Percentiles rank a stretch among this genome's conserved stretches.
phyloP scores from a whole-genome alignment of 164 flowering plant species.

The Vitis labrusca region DNA sequence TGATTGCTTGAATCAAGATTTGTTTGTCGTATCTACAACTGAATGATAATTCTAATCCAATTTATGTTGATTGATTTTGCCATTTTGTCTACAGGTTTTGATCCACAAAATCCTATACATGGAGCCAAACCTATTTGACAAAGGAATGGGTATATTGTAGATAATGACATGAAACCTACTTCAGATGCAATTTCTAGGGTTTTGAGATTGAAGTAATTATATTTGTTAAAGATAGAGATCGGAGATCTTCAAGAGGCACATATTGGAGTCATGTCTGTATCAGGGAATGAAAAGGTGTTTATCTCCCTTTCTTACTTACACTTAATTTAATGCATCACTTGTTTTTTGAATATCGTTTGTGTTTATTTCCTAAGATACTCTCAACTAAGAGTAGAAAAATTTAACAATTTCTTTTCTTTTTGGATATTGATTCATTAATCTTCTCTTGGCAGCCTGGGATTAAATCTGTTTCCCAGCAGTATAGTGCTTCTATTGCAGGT shows the following conservation, averaged over 20 bases:
- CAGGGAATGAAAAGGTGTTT: slow-evolving; percentile 36
- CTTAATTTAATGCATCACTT: neutral
- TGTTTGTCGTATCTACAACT: too few species aligned
- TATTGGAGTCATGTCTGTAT: slow-evolving; percentile 25
- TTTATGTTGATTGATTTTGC: too few species aligned
- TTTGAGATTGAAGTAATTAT: slow-evolving; percentile 1
- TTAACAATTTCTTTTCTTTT: slow-evolving; percentile 3
- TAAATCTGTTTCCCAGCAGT: slow-evolving; percentile 24
- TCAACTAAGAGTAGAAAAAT: slow-evolving; percentile 8
- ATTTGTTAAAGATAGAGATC: neutral
- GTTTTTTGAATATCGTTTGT: slow-evolving; percentile 7
- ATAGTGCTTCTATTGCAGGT: slow-evolving; percentile 42
- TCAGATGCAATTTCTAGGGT: neutral
- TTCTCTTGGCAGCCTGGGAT: slow-evolving; percentile 43
- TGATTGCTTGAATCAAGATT: too few species aligned
- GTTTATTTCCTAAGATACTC: neutral
- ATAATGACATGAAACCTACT: neutral
- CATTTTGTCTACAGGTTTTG: too few species aligned
- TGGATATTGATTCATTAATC: slow-evolving; percentile 18
- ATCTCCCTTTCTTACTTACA: slow-evolving; percentile 2
- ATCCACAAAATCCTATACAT: neutral
- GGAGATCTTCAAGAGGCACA: neutral
- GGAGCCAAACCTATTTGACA: too few species aligned
- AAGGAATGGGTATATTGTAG: neutral
- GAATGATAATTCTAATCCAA: too few species aligned